Evolutionary conservation across 768 basidiomycete genomes (phyloP).

Genomic region (Kondoa malvinella): DNA sequence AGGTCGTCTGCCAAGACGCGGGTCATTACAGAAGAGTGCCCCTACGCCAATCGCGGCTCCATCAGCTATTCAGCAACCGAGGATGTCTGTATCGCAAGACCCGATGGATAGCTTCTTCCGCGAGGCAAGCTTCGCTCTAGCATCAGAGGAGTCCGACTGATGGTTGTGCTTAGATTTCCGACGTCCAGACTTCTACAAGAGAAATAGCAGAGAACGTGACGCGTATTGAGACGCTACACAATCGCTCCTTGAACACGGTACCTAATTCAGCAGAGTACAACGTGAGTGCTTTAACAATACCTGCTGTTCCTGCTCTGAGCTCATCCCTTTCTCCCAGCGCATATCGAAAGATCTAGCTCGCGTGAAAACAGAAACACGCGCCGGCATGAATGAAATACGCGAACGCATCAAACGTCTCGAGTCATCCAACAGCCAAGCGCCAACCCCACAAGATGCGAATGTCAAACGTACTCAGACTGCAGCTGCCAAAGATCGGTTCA

Average conservation of each 20-base stretch:
- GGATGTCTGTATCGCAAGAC: not conserved
- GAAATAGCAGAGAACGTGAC: slow-evolving; percentile 4
- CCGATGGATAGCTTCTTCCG: slow-evolving; percentile 3
- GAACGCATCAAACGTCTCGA: slow-evolving; percentile 34
- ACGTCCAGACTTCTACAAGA: slow-evolving; percentile 6
- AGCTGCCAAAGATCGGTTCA: slow-evolving; percentile 42
- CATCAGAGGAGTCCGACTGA: not conserved
- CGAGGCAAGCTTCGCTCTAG: not conserved
- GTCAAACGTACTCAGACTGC: slow-evolving; percentile 30
- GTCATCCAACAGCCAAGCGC: slow-evolving; percentile 31
- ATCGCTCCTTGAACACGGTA: slow-evolving; percentile 55
- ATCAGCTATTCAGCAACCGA: not conserved
- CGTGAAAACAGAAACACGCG: slow-evolving; percentile 25
- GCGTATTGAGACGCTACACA: slow-evolving; percentile 51
- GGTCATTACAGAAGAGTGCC: not conserved
- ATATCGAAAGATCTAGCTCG: slow-evolving; percentile 20
- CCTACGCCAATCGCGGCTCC: not conserved
- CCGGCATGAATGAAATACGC: slow-evolving; percentile 32
- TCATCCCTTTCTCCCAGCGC: not conserved
- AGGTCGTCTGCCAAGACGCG: not conserved
- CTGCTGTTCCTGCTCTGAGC: not conserved
- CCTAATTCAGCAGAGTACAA: slow-evolving; percentile 39
- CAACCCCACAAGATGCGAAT: slow-evolving; percentile 27
- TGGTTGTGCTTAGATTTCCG: not conserved
- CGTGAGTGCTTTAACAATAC: not conserved